Conservation (phyloP, 257 asterid species). For the Solanum medicagineum region DNA sequence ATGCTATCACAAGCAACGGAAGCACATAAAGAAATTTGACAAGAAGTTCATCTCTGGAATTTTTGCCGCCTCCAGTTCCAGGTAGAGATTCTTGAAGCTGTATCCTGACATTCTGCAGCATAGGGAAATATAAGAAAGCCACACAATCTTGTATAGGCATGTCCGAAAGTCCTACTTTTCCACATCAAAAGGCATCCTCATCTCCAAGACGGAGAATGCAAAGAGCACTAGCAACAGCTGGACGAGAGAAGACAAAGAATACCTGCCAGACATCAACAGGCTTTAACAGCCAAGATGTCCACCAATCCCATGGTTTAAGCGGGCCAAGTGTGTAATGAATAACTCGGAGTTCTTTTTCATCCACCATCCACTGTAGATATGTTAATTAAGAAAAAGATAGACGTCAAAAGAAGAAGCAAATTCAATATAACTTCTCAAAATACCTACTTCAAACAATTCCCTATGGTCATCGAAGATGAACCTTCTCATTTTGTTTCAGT, state of each 20-base stretch:
- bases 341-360: slow-evolving; percentile 79
- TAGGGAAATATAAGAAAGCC: neutral
- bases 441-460: neutral
- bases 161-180: neutral
- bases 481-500: neutral
- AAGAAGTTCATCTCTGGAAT: slow-evolving; percentile 54
- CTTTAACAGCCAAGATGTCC: slow-evolving; percentile 98
- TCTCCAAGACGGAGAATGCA: neutral
- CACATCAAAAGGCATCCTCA: neutral
- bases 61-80: slow-evolving; percentile 84
- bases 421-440: neutral
- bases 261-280: slow-evolving; percentile 99
- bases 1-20: slow-evolving; percentile 44
- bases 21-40: slow-evolving; percentile 60
- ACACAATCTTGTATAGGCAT: neutral
- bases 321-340: slow-evolving; percentile 99
- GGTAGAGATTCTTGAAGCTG: slow-evolving; percentile 81
- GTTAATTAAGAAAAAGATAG: neutral
- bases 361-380: slow-evolving; percentile 91
- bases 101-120: slow-evolving; percentile 60
- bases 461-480: neutral
- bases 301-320: slow-evolving; percentile 99
- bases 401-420: neutral
- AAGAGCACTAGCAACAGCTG: neutral
- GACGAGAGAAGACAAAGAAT: neutral